These are phyloP conservation scores for Sporothrix curviconia DNA, from an alignment of 2,329 filamentous ascomycete species.

Conservation along the genomic window DNA sequence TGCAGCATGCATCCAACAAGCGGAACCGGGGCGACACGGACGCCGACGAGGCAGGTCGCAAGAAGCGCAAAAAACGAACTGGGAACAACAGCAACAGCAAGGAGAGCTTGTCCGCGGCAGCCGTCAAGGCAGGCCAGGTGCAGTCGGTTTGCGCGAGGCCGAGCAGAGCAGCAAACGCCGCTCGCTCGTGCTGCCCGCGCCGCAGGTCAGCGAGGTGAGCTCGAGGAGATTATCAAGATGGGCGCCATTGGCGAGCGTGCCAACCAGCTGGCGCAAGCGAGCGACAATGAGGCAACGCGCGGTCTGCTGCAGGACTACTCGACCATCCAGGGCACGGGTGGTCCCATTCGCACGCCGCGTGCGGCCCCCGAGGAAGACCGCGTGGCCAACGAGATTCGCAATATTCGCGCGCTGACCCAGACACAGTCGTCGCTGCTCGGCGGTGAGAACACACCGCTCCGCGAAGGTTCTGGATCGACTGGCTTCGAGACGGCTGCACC, in stretches of 20 bases:
- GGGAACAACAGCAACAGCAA: conserved; percentile 90
- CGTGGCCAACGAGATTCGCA: conserved; percentile 92
- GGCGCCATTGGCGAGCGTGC: conserved; percentile 87
- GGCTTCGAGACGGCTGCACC: conserved; percentile 83
- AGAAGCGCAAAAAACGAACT: conserved; percentile 80
- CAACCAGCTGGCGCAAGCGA: conserved; percentile 63
- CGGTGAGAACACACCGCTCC: conserved; percentile 85
- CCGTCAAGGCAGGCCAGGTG: conserved; percentile 86
- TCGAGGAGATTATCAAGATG: conserved; percentile 99
- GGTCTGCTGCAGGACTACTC: conserved; percentile 85
- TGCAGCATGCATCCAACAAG: conserved; percentile 78
- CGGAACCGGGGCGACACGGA: conserved; percentile 81
- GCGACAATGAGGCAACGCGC: conserved; percentile 78
- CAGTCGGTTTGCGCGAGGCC: conserved; percentile 90
- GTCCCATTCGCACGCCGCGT: conserved; percentile 81
- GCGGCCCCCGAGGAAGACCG: conserved; percentile 90
- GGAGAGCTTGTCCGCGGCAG: conserved; percentile 66
- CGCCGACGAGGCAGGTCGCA: conserved; percentile 34
- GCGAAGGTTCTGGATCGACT: conserved; percentile 74
- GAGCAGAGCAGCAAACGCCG: conserved; percentile 94
- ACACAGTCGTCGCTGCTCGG: conserved; percentile 90
- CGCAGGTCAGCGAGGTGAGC: conserved; percentile 87
- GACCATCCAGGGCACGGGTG: conserved; percentile 64
- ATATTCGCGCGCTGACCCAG: conserved; percentile 85
- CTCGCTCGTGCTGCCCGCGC: conserved; percentile 72